Evolutionary conservation across 805 yeast genomes (phyloP), one percentile per base, ranked within the genome.

Genomic region (Monosporozyma aerobia): DNA sequence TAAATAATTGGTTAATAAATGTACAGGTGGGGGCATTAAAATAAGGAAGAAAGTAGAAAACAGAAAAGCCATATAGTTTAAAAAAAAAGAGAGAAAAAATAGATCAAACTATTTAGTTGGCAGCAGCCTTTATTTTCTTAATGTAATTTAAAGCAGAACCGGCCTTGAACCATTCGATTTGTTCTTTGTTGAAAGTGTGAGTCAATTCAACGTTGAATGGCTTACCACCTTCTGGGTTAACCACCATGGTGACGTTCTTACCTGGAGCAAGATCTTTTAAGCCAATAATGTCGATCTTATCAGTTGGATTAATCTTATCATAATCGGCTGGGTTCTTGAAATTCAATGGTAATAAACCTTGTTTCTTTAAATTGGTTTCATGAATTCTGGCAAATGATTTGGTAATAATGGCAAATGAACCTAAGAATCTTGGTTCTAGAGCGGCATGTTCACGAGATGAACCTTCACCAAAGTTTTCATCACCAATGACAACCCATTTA

Each of bases 391-490:
- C 98, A 73, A 94, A 94, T 48, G 97, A 90, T 77, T 89, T 92
- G 73, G 97, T 89, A 70, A 92, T 87, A 76, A 92, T 92, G 65
- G 97, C 97, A 71, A 87, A 89, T 68, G 95, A 98, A 81, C 97
- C 97, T 71, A 92, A 81, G 90, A 77, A 94, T 80, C 99, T 87
- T 79, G 99, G 99, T 82, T 90, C 97, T 73, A 92, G 82, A 65
- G 99, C 99, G 71, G 98, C 99, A 74, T 92, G 99, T 79, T 92
- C 99, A 82, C 99, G 89, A 65, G 98, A 92, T 58, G 97, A 90
- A 79, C 99, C 99, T 80, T 92, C 99, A 81, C 99, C 99, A 69
- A 90, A 88, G 80, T 92, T 92, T 77, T 92, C 97, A 70, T 89
- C 98, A 76, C 97, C 99, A 69, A 92, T 81, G 61, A 92, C 98